These are phyloP conservation scores for Schizothecium vesticola DNA, from an alignment of 495 filamentous ascomycete species.

Conservation along the genomic window DNA sequence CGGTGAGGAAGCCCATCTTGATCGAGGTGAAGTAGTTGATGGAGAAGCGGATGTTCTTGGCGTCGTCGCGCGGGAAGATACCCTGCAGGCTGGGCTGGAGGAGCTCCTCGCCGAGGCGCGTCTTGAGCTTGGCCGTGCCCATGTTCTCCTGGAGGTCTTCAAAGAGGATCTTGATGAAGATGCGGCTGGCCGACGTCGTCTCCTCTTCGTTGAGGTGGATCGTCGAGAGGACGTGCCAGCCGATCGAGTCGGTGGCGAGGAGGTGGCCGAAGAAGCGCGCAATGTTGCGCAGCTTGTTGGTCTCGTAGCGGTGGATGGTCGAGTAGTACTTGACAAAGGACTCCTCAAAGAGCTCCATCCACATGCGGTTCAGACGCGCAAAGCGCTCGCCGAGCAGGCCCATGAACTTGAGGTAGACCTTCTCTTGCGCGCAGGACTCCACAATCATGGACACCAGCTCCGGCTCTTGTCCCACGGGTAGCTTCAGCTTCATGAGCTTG, in stretches of 20 bases:
- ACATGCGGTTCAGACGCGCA: slow-evolving; percentile 88
- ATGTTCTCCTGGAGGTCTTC: slow-evolving; percentile 85
- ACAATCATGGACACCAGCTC: slow-evolving; percentile 95
- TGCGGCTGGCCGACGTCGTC: slow-evolving; percentile 88
- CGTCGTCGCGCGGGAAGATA: slow-evolving; percentile 84
- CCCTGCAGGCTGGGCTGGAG: slow-evolving; percentile 76
- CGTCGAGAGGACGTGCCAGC: slow-evolving; percentile 81
- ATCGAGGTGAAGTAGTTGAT: slow-evolving; percentile 99
- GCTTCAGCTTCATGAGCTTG: slow-evolving; percentile 85
- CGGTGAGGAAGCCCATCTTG: slow-evolving; percentile 88
- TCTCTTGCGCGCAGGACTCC: slow-evolving; percentile 91
- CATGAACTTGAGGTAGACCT: slow-evolving; percentile 94
- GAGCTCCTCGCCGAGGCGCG: slow-evolving; percentile 68
- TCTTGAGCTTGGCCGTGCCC: slow-evolving; percentile 71
- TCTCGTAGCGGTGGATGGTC: slow-evolving; percentile 94
- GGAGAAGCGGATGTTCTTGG: slow-evolving; percentile 86
- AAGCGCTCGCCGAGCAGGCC: slow-evolving; percentile 92
- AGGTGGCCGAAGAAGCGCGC: slow-evolving; percentile 92
- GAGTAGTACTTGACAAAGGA: slow-evolving; percentile 91
- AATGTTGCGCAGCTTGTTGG: slow-evolving; percentile 88
- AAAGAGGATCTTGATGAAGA: slow-evolving; percentile 97
- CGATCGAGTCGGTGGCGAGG: slow-evolving; percentile 77
- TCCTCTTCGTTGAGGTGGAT: slow-evolving; percentile 94
- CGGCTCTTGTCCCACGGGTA: slow-evolving; percentile 81
- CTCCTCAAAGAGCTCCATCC: slow-evolving; percentile 86